Base-by-base conservation (phyloP, 2,329 filamentous ascomycete genomes). In the Orbilia brochopaga region DNA sequence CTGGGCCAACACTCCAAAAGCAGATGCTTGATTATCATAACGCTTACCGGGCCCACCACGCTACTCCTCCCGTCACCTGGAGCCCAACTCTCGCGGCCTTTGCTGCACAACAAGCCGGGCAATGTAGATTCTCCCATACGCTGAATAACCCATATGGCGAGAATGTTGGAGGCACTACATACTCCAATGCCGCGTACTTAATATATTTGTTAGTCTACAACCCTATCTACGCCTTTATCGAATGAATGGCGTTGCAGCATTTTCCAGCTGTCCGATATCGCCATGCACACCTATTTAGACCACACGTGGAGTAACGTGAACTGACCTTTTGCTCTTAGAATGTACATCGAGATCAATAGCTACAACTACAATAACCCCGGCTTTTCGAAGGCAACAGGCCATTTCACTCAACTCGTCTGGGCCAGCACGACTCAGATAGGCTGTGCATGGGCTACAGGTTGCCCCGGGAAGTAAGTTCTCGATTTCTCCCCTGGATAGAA, bases 331-430 rank as follows among this genome's bases (percentile, higher is more conserved):
- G n/a, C 23, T 27, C 7, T 19, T 37, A 67, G 62, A 15, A 67
- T 61, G 69, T 67, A 67, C 23, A 60, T 62, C n/a, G 63, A 90
- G 79, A 78, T 85, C 10, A 76, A 78, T 0, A 67, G 81, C 4
- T 92, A 90, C 77, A 79, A 88, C 75, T 92, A 85, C 78, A 74
- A 77, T 1, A 77, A 83, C 0, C 83, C 83, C 0, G 83, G 83
- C 0, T 91, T 89, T 76, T 80, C 76, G 7, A 81, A 86, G 74
- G 78, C 80, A 35, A 89, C 88, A 17, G 88, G 88, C 0, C 88
- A 90, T 77, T 91, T 91, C 75, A 89, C 88, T 1, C 88, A 90
- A 80, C 78, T 91, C 5, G 88, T 91, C 4, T 91, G 89, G 88
- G 85, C 84, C 78, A 78, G 81, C 23, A 89, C 86, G 0, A 86